Percentiles rank a stretch among this genome's conserved stretches.
Conservation (phyloP, 495 filamentous ascomycete genomes). For the Aspergillus steynii region DNA sequence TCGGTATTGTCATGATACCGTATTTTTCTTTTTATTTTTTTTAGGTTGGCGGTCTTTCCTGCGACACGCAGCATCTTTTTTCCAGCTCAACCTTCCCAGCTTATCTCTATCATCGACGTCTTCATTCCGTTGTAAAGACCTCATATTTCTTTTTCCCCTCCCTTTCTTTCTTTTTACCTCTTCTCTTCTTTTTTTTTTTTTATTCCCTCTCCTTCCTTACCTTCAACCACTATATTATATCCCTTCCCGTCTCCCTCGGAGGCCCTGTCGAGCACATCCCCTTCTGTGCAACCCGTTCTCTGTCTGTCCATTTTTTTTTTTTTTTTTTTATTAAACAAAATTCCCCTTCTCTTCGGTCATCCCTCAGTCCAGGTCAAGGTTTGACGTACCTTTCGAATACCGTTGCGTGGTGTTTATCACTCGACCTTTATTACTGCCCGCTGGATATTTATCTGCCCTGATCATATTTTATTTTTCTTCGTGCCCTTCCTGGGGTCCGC, state of each 20-base stretch:
- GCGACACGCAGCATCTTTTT: conserved; percentile 27
- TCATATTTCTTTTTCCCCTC: conserved; percentile 18
- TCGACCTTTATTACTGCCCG: background rate
- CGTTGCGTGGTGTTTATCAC: background rate
- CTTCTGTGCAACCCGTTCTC: conserved; percentile 11
- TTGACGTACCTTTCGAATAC: background rate
- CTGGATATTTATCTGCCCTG: conserved; percentile 2
- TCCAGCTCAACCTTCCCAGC: conserved; percentile 22
- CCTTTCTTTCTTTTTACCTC: conserved; percentile 12
- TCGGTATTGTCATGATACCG: conserved; percentile 14
- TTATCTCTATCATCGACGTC: conserved; percentile 21
- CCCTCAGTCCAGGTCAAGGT: conserved; percentile 8
- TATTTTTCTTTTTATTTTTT: background rate
- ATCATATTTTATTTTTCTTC: conserved; percentile 17
- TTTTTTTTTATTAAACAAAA: conserved; percentile 11
- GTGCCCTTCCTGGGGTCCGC: background rate
- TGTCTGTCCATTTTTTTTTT: background rate
- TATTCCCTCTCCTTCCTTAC: conserved; percentile 11
- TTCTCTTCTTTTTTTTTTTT: conserved; percentile 18
- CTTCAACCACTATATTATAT: background rate
- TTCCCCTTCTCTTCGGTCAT: conserved; percentile 12
- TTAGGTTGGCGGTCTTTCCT: conserved; percentile 8
- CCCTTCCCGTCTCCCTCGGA: conserved; percentile 11
- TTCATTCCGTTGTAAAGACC: conserved; percentile 5
- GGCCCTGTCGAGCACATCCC: conserved; percentile 6